Base-by-base conservation (phyloP, 371 early-diverging fungal species). In the Coemansia sp. region DNA sequence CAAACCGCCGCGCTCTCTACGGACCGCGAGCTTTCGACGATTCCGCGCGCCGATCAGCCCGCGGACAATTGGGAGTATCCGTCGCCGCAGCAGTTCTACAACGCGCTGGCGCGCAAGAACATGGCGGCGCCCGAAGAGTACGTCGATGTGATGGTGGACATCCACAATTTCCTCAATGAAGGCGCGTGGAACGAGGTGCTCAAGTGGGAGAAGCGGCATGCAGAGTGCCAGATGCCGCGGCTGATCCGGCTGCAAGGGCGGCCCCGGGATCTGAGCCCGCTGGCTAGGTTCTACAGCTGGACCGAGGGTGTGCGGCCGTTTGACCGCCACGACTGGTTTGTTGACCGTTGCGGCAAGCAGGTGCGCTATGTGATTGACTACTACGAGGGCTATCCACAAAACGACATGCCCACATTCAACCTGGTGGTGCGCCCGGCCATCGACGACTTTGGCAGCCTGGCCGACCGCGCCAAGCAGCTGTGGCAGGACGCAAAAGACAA, bases 311-410 rank as follows among this genome's bases (percentile, higher is more conserved):
- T 86, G 45, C 63, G 89, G 86, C 98, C 99, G 0, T 98, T 98
- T 80, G 99, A 98, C 70, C 89, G 99, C 16, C 99, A 98, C 74
- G 99, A 98, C 81, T 98, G 99, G 99, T 88, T 86, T 9, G 90
- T 98, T 5, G 94, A 97, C 76, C 85, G 99, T 20, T 95, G 97
- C 71, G 99, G 99, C 5, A 89, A 87, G 76, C 83, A 88, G 48
- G 92, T 96, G 10, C 85, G 91, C 1, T 98, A 98, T 72, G 88
- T 98, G 2, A 96, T 98, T 61, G 99, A 98, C 66, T 98, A 92
- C 71, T 98, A 98, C 67, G 81, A 87, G 34, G 91, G 90, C 6
- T 35, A 39, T 8, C 83, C 86, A 47, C 88, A 90, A 36, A 71
- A 76, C 57, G 80, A 61, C 30, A 84, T 84, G 16, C 91, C 92